A percentile compares a stretch with the other conserved stretches of the same genome.
Evolutionary conservation across 2,329 filamentous ascomycete genomes (phyloP).

Genomic region (Aspergillus ochraceus): DNA sequence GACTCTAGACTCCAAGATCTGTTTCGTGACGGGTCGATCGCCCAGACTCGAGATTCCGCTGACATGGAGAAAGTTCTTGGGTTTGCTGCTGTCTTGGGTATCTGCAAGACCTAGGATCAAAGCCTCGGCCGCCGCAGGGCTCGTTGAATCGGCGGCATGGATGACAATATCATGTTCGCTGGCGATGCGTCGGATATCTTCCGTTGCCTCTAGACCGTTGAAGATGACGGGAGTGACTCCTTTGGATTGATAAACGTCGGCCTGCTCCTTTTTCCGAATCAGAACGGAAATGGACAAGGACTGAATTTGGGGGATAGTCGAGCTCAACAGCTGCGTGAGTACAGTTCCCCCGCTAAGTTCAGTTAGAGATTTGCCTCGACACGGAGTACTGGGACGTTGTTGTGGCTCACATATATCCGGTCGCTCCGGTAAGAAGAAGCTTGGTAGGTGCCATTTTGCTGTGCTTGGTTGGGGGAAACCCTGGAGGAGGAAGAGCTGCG

Average conservation of each 20-base stretch:
- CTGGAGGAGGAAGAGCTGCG: too few species aligned
- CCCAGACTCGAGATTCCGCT: constrained; percentile 28
- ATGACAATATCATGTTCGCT: constrained; percentile 39
- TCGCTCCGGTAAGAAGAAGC: background rate
- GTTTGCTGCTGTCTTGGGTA: constrained; percentile 37
- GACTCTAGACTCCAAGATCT: constrained; percentile 29
- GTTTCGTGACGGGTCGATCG: constrained; percentile 41
- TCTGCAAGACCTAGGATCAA: constrained; percentile 46
- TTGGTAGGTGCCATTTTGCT: background rate
- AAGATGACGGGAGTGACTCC: constrained; percentile 14
- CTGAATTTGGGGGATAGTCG: background rate
- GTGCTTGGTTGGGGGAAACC: too few species aligned
- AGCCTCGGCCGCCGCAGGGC: constrained; percentile 40
- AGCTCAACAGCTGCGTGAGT: background rate
- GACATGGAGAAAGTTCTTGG: constrained; percentile 45
- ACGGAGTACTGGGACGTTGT: background rate
- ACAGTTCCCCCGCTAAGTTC: background rate
- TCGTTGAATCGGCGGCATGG: constrained; percentile 43
- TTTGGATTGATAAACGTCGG: background rate
- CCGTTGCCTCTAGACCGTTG: constrained; percentile 15
- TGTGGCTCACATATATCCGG: background rate
- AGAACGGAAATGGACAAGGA: constrained; percentile 7
- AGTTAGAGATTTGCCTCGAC: background rate
- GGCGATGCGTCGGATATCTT: constrained; percentile 8
- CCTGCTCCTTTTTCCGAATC: constrained; percentile 10